A percentile compares a stretch with the other conserved stretches of the same genome.
phyloP scores from a whole-genome alignment of 2,329 filamentous ascomycete genomes.

The Claviceps africana region DNA sequence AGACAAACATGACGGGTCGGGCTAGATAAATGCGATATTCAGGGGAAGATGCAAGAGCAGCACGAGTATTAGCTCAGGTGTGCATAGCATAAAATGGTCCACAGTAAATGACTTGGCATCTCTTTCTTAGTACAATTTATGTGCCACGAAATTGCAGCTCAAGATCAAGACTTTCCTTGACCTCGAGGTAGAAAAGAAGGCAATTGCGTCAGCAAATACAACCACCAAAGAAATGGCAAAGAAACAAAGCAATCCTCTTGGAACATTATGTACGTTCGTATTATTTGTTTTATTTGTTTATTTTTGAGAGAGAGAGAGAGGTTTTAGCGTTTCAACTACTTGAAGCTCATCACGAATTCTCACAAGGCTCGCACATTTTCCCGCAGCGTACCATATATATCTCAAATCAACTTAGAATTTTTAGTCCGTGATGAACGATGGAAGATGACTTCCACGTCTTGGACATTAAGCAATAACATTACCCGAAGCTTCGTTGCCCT shows the following conservation, averaged over 20 bases:
- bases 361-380: background rate
- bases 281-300: no score
- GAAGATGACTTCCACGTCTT: background rate
- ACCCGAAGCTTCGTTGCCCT: background rate
- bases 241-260: background rate
- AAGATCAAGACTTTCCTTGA: slow-evolving; percentile 55
- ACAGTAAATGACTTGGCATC: background rate
- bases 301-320: no score
- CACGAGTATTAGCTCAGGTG: slow-evolving; percentile 1
- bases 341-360: background rate
- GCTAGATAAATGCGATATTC: slow-evolving; percentile 37
- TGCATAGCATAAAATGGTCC: background rate
- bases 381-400: background rate
- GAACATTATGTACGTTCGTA: background rate
- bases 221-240: slow-evolving; percentile 17
- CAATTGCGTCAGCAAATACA: slow-evolving; percentile 29
- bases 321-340: background rate
- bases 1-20: slow-evolving; percentile 30
- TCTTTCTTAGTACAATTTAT: slow-evolving; percentile 27
- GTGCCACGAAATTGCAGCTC: slow-evolving; percentile 39
- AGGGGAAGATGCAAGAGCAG: slow-evolving; percentile 23
- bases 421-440: background rate
- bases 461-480: background rate
- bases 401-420: background rate
- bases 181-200: slow-evolving; percentile 52